Evolutionary conservation across 2,329 filamentous ascomycete species (phyloP), one percentile per base, ranked within the genome.

Genomic region (Aspergillus ibericus): DNA sequence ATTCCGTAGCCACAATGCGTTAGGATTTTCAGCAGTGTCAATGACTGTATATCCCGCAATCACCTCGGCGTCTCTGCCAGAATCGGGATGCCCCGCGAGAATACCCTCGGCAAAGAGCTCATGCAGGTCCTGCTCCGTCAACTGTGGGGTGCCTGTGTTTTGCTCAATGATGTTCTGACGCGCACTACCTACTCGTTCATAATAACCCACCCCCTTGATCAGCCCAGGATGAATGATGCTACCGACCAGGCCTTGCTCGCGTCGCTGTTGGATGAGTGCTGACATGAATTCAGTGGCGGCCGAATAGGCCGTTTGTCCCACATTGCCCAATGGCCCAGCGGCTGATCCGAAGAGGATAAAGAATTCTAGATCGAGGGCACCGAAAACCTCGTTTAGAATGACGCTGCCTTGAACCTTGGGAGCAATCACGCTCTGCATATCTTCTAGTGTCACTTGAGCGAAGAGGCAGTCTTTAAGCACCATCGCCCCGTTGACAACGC

Each of bases 51-150:
- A 44, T 5, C 60, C 60, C 10, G 60, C 32, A 16, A 57, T 54
- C 1, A 62, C 36, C 22, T 56, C 42, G 4, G 60, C 36, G 10
- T 56, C 35, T 3, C 27, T 35, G 13, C 16, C 27, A 1, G 60
- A 60, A 6, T 66, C 63, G 8, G 65, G 63, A 2, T 63, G 65
- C 7, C 62, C 55, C 12, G 62, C 61, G 1, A 72, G 55, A 9
- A 75, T 66, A 5, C 64, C 70, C 54, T 75, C 72, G 8, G 68
- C 67, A 44, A 75, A 67, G 3, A 68, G 57, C 47, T 74, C 70
- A 32, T 68, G 65, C 51, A 70, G 68, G 44, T 74, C 73, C 16
- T 66, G 61, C 25, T 74, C 71, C 7, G 69, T 71, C 64, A 52
- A 18, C 5, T 53, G 15, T 4, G 51, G 16, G 10, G 36, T 42